Conservation (phyloP, 208 protist genomes). For the Herpetomonas samuelpessoai region DNA sequence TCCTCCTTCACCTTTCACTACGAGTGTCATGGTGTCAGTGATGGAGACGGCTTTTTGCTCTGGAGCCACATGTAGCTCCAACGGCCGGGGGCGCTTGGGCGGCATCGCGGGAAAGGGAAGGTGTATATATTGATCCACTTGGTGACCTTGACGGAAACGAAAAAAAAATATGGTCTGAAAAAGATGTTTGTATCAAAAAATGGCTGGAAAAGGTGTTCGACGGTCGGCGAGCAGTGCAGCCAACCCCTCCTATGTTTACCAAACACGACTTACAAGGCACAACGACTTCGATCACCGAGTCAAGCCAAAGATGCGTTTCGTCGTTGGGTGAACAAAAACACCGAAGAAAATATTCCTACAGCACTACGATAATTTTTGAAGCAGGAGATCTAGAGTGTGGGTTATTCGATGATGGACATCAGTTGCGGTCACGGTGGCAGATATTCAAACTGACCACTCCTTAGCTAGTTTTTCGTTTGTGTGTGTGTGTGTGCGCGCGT, state of each 20-base stretch:
- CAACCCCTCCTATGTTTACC: neutral
- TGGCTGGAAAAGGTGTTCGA: constrained; percentile 7
- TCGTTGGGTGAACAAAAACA: constrained; percentile 1
- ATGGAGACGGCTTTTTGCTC: constrained; percentile 80
- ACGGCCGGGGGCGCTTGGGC: constrained; percentile 71
- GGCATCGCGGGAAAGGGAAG: constrained; percentile 45
- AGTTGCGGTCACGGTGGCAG: no score
- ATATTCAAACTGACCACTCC: no score
- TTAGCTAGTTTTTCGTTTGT: no score
- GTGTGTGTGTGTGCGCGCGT: no score
- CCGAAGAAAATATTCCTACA: constrained; percentile 5
- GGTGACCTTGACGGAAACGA: neutral
- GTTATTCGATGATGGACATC: no score
- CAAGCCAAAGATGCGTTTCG: no score
- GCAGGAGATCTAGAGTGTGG: no score
- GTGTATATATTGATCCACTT: neutral
- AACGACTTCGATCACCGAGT: neutral
- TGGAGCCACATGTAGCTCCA: constrained; percentile 57
- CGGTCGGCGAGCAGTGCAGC: no score
- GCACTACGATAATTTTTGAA: no score
- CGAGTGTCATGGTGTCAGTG: constrained; percentile 88
- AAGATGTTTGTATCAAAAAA: neutral
- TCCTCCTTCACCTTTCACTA: constrained; percentile 85
- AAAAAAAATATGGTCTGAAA: constrained; percentile 2
- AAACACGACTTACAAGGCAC: neutral